Evolutionary conservation across 805 yeast species (phyloP), one percentile per base, ranked within the genome.

Genomic region (Metschnikowia bowlesiae): DNA sequence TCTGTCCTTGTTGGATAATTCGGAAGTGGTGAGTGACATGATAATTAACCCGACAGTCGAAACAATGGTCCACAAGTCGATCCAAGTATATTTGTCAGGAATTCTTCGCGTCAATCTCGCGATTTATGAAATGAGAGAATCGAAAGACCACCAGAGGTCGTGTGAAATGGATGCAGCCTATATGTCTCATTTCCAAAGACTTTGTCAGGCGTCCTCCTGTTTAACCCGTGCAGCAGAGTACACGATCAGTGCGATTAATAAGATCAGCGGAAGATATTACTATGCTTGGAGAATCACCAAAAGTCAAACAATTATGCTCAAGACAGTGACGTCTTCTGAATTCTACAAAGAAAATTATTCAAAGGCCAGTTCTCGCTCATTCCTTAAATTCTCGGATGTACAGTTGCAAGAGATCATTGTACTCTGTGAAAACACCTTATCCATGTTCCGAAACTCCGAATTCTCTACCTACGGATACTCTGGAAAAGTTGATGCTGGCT

Each of bases 241-340:
- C 43, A 55, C 54, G 4, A 53, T 57, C 14, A 47, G 51, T 8
- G 57, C 55, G 3, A 53, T 71, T 16, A 73, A 67, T 16, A 70
- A 72, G 37, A 65, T 85, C 34, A 80, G 87, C 18, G 71, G 68
- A 28, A 74, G 81, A 54, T 85, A 83, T 60, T 82, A 81, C 51
- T 83, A 83, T 60, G 86, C 89, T 2, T 82, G 84, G 82, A 77
- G 86, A 65, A 75, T 85, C 61, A 73, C 80, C 35, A 84, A 83
- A 57, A 84, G 87, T 0, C 80, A 78, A 46, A 63, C 63, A 6
- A 74, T 69, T 41, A 57, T 82, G 18, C 54, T 75, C 10, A 67
- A 64, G 26, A 47, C 76, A 4, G 50, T 80, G 9, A 62, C 53
- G 0, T 62, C 67, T 16, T 56, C 65, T 22, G 67, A 64, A 16